Conservation (phyloP, 805 yeast species). For the Nakazawaea holstii region DNA sequence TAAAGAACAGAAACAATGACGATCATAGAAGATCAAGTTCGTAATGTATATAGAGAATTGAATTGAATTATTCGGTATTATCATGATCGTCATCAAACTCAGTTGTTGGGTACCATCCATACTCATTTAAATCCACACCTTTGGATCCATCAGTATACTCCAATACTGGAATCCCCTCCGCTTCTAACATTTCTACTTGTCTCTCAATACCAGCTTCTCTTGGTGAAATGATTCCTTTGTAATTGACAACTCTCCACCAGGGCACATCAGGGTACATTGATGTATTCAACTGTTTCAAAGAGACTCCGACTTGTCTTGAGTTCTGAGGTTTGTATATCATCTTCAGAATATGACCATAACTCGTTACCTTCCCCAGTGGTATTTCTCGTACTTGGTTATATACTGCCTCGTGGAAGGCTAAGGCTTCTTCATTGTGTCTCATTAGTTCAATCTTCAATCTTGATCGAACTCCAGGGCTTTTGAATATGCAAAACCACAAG, state of each 20-base stretch:
- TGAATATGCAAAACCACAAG: no score
- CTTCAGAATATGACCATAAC: slow-evolving; percentile 73
- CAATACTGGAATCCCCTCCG: slow-evolving; percentile 43
- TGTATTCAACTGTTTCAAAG: slow-evolving; percentile 46
- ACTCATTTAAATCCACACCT: slow-evolving; percentile 35
- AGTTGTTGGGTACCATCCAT: slow-evolving; percentile 68
- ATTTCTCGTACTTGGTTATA: slow-evolving; percentile 46
- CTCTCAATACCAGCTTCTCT: slow-evolving; percentile 37
- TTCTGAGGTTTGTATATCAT: slow-evolving; percentile 57
- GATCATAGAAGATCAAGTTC: neutral
- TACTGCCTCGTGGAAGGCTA: slow-evolving; percentile 56
- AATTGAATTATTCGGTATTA: no score
- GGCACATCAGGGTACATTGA: slow-evolving; percentile 42
- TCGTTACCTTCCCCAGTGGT: slow-evolving; percentile 60
- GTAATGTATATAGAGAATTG: no score
- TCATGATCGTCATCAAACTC: slow-evolving; percentile 24
- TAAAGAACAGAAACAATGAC: neutral
- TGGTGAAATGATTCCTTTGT: slow-evolving; percentile 59
- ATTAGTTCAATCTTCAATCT: neutral
- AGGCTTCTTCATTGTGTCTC: slow-evolving; percentile 34
- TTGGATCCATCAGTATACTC: slow-evolving; percentile 22
- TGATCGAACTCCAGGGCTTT: no score
- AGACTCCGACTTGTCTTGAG: slow-evolving; percentile 70
- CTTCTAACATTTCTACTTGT: slow-evolving; percentile 40
- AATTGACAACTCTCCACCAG: slow-evolving; percentile 76